Conservation (phyloP, 768 basidiomycete species). For the Hericium coralloides region DNA sequence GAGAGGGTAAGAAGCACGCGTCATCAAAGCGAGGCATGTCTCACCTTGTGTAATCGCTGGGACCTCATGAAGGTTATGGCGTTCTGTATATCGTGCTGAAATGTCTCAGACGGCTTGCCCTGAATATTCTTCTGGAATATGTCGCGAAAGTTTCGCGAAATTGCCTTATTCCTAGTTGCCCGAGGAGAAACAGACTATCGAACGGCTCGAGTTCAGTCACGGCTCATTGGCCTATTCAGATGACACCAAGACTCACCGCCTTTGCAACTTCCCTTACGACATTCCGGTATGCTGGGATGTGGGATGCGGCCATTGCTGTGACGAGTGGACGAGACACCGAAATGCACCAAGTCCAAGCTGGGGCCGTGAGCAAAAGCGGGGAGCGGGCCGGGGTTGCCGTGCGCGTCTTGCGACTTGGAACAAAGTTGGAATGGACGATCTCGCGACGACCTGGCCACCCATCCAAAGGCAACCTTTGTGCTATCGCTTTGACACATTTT, state of each 20-base stretch:
- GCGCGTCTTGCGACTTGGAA: no score
- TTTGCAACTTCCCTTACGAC: constrained; percentile 47
- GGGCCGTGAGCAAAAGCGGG: no score
- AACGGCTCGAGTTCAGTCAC: background rate
- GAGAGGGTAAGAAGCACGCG: background rate
- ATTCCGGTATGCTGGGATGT: constrained; percentile 34
- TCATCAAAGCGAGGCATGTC: constrained; percentile 10
- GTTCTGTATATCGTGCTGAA: constrained; percentile 47
- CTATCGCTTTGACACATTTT: no score
- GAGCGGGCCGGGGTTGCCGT: no score
- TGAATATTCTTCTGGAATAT: constrained; percentile 36
- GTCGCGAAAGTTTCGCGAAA: constrained; percentile 44
- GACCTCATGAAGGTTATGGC: constrained; percentile 60
- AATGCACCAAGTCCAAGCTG: no score
- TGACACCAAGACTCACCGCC: constrained; percentile 31
- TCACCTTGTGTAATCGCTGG: constrained; percentile 70
- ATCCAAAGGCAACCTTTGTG: no score
- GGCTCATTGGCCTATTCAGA: background rate
- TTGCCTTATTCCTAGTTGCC: constrained; percentile 29
- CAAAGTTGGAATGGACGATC: no score
- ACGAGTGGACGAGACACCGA: no score
- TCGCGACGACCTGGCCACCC: no score
- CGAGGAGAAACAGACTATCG: constrained; percentile 29
- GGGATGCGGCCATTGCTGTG: constrained; percentile 1
- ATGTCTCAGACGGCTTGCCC: constrained; percentile 6